Base-by-base conservation (phyloP, 352 stramenopile species). In the Phytophthora rubi region DNA sequence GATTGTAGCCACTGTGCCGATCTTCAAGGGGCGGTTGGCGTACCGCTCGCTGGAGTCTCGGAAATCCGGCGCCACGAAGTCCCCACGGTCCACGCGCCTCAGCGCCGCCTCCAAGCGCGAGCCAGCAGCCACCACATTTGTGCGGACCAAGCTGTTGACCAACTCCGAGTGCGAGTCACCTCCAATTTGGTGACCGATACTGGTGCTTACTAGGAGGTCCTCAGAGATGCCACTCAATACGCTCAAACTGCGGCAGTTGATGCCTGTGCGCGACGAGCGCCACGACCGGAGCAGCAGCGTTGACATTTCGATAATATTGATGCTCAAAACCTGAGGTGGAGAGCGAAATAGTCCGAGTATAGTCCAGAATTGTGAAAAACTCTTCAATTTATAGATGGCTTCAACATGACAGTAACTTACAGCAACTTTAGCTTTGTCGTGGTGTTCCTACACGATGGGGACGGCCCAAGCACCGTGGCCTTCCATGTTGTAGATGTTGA, bases 401-500 rank as follows among this genome's bases (percentile, higher is more conserved):
- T 59, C 59, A 73, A 59, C 60, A 35, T 26, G 23, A 21, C 18
- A 28, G 23, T 28, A 28, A 3, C 23, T 53, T 49, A 42, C n/a
- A n/a, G 33, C 56, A 62, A 32, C 16, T 48, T 49, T 49, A 10
- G 23, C 28, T 32, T 21, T 48, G 39, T 18, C 16, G 39, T 47
- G 9, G 21, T 48, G 32, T 45, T 48, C 76, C 42, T 81, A 74
- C 28, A 92, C 76, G 28, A 92, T 80, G 2, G 86, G 86, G 37
- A 94, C 83, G 6, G 86, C 83, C 83, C 83, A 94, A 4, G 86
- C 86, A 35, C 77, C 86, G 53, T 93, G 86, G 55, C 64, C 76
- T 70, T 94, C 86, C 3, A 94, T 78, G 57, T 91, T 92, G 79
- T 90, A 94, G n/a, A 81, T 83, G 66, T 94, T 94, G 37, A 83